Evolutionary conservation across 352 stramenopile species (phyloP), one percentile per base, ranked within the genome.

Genomic region (Phytophthora pluvialis): DNA sequence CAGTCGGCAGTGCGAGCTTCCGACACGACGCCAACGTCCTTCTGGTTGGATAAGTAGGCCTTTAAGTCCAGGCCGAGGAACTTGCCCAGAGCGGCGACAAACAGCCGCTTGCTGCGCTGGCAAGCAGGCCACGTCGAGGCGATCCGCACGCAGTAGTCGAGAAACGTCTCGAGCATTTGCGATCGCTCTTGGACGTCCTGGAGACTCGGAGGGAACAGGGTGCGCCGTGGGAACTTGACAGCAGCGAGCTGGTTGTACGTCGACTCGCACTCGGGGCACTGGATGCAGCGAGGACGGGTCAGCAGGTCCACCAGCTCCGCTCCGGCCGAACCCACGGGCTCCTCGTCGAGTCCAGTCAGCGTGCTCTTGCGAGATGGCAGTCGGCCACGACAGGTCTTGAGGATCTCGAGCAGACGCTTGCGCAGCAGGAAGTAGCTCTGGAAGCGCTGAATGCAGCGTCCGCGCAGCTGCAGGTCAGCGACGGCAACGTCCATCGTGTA

Each of bases 401-500:
- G 70, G 29, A 69, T 64, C 13, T 73, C 67, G 4, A 89, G 64
- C 6, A 91, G 49, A 0, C 72, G 72, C 35, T 86, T 83, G 0
- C 82, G 80, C 9, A 91, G 64, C 18, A 75, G 18, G 50, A 75
- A 80, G 56, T 85, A 91, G 61, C 56, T 80, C 54, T 75, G 77
- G 54, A 86, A 91, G 18, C 82, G 80, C 64, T 88, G 74, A 28
- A 80, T 86, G 53, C 70, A 78, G 13, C 73, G 74, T 26, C 79
- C 58, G 2, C 73, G 74, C 16, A 91, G 67, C 36, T 84, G 60
- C 16, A 88, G 60, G 43, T 83, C 72, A 0, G 72, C 60, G 2
- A 80, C 59, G 0, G 64, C 49, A 29, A 91, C 56, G 32, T 88
- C 77, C 82, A 91, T 91, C 16, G 79, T 80, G 60, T 91, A 91